Evolutionary conservation across 352 stramenopile genomes (phyloP).

Genomic region (Phytophthora vignae): DNA sequence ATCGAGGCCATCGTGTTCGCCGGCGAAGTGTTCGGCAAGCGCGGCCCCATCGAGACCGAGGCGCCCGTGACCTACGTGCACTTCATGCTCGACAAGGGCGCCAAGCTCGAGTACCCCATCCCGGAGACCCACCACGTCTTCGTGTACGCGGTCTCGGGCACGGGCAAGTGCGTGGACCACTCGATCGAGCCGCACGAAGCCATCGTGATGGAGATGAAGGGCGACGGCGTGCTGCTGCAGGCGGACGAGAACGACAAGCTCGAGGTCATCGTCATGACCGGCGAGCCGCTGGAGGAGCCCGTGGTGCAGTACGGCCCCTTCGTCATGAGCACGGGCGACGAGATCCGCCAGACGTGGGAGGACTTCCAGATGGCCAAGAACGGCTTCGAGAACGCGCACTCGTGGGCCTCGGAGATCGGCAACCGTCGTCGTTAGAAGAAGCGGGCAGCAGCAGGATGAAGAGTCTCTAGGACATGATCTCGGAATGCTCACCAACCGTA

Average conservation of each 20-base stretch:
- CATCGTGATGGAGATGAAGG: slow-evolving; percentile 59
- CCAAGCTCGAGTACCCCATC: slow-evolving; percentile 52
- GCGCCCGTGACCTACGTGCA: slow-evolving; percentile 63
- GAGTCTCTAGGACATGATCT: no score
- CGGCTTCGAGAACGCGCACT: slow-evolving; percentile 69
- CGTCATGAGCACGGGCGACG: slow-evolving; percentile 69
- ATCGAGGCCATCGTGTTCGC: slow-evolving; percentile 65
- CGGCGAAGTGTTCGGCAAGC: slow-evolving; percentile 52
- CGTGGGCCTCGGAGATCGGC: slow-evolving; percentile 63
- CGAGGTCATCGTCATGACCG: slow-evolving; percentile 63
- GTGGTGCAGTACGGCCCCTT: slow-evolving; percentile 78
- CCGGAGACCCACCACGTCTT: slow-evolving; percentile 51
- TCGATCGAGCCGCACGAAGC: slow-evolving; percentile 50
- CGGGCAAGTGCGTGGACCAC: slow-evolving; percentile 33
- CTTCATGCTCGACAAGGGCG: slow-evolving; percentile 47
- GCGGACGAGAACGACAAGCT: slow-evolving; percentile 38
- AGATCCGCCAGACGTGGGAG: slow-evolving; percentile 61
- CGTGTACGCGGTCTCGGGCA: slow-evolving; percentile 48
- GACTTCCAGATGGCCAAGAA: slow-evolving; percentile 65
- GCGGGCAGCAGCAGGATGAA: no score
- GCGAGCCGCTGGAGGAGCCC: slow-evolving; percentile 64
- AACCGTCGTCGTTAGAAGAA: slow-evolving; percentile 30
- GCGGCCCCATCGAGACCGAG: slow-evolving; percentile 51
- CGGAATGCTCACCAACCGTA: background rate
- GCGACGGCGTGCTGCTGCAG: slow-evolving; percentile 56